These are phyloP conservation scores for Fonsecaea erecta DNA, from an alignment of 2,329 filamentous ascomycete genomes.

Conservation along the genomic window DNA sequence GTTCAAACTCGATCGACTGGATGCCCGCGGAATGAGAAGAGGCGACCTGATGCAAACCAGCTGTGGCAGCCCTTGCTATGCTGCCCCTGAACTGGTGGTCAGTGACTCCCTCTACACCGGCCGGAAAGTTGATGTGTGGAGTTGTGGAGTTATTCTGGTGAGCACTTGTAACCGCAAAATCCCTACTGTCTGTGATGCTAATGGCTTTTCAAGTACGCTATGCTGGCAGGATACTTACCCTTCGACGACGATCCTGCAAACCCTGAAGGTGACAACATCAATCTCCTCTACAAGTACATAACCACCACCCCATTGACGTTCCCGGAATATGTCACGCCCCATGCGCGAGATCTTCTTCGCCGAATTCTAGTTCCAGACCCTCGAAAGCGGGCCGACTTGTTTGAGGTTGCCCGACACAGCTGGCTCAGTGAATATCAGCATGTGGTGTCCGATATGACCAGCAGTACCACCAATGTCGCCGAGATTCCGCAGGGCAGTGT, in stretches of 20 bases:
- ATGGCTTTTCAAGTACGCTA: slow-evolving; percentile 74
- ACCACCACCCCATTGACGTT: slow-evolving; percentile 96
- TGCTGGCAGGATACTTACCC: slow-evolving; percentile 95
- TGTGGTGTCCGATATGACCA: slow-evolving; percentile 95
- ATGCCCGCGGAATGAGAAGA: slow-evolving; percentile 74
- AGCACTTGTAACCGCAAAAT: slow-evolving; percentile 47
- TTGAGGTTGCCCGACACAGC: slow-evolving; percentile 96
- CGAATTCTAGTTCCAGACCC: slow-evolving; percentile 95
- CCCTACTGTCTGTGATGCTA: slow-evolving; percentile 12
- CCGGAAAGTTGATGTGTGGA: slow-evolving; percentile 98
- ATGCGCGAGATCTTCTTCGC: slow-evolving; percentile 88
- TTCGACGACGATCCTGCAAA: slow-evolving; percentile 99
- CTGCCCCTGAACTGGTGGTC: slow-evolving; percentile 93
- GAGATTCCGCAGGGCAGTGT: slow-evolving; percentile 84
- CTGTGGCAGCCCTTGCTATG: slow-evolving; percentile 97
- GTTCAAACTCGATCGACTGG: slow-evolving; percentile 79
- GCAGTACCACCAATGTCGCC: slow-evolving; percentile 82
- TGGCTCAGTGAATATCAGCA: slow-evolving; percentile 98
- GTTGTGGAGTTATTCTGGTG: slow-evolving; percentile 97
- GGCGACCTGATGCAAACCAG: slow-evolving; percentile 99
- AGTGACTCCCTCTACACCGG: slow-evolving; percentile 97
- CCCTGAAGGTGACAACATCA: slow-evolving; percentile 98
- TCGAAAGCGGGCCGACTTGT: slow-evolving; percentile 89
- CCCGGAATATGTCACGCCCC: slow-evolving; percentile 97
- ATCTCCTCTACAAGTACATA: slow-evolving; percentile 98